Conservation (phyloP, 1,139 yeast genomes). For the Zygoascus meyerae region DNA sequence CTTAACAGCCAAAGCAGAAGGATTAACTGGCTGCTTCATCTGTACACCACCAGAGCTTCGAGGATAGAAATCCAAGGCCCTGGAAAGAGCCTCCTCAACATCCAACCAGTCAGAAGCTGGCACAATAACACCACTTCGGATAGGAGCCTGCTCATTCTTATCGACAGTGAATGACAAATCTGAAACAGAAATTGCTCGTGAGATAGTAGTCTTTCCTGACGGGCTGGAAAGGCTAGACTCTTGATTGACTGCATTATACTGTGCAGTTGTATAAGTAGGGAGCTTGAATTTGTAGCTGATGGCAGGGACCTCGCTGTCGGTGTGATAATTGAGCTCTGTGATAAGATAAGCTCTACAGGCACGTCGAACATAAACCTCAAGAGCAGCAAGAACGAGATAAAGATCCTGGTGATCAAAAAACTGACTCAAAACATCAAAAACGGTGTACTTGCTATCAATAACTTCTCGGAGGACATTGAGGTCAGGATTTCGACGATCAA, state of each 20-base stretch:
- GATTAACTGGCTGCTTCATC: slow-evolving; percentile 21
- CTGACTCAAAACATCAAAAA: slow-evolving; percentile 90
- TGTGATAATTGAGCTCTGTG: slow-evolving; percentile 64
- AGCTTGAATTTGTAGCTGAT: slow-evolving; percentile 89
- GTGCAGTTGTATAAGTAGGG: slow-evolving; percentile 64
- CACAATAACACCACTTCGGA: slow-evolving; percentile 82
- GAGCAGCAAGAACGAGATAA: slow-evolving; percentile 91
- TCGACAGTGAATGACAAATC: slow-evolving; percentile 84
- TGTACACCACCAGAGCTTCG: slow-evolving; percentile 32
- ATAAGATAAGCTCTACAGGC: slow-evolving; percentile 95
- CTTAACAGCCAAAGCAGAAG: slow-evolving; percentile 28
- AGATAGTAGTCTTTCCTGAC: slow-evolving; percentile 30
- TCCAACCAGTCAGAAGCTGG: slow-evolving; percentile 85
- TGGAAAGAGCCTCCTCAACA: slow-evolving; percentile 70
- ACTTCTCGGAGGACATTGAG: slow-evolving; percentile 78
- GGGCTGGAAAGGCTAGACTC: slow-evolving; percentile 17
- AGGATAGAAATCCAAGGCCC: slow-evolving; percentile 71
- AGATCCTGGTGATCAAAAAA: slow-evolving; percentile 80
- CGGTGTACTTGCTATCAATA: slow-evolving; percentile 92
- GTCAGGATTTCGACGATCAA: slow-evolving; percentile 75
- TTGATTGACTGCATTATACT: slow-evolving; percentile 33
- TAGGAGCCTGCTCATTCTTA: slow-evolving; percentile 50
- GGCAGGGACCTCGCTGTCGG: slow-evolving; percentile 46
- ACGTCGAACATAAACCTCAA: slow-evolving; percentile 93
- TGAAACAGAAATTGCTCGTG: slow-evolving; percentile 86